phyloP scores from a whole-genome alignment of 495 filamentous ascomycete genomes.

The Aspergillus steynii region DNA sequence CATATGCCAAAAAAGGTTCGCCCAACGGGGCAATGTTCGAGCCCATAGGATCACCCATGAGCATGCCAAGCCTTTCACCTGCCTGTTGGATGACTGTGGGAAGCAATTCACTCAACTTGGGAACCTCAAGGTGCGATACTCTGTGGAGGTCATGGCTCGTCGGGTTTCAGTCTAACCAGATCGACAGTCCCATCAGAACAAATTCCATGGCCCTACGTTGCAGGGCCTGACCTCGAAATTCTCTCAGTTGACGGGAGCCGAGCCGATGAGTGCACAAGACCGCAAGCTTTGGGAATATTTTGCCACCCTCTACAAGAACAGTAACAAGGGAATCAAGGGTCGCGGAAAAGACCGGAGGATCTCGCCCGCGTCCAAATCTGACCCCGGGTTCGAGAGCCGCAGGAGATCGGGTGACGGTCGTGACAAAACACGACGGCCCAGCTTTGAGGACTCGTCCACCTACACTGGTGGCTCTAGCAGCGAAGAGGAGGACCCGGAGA shows the following conservation, averaged over 20 bases:
- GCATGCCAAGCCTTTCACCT: constrained; percentile 75
- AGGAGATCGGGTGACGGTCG: constrained; percentile 28
- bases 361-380: constrained; percentile 33
- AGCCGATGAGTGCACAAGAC: constrained; percentile 65
- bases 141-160: neutral
- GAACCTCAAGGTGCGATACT: constrained; percentile 72
- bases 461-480: constrained; percentile 39
- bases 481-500: constrained; percentile 34
- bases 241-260: constrained; percentile 59
- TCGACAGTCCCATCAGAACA: constrained; percentile 85
- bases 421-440: constrained; percentile 27
- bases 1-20: constrained; percentile 78
- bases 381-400: constrained; percentile 19
- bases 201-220: constrained; percentile 77
- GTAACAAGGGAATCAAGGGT: constrained; percentile 92
- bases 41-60: constrained; percentile 84
- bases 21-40: constrained; percentile 82
- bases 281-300: constrained; percentile 87
- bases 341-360: constrained; percentile 77
- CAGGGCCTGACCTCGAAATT: constrained; percentile 74
- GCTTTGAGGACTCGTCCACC: constrained; percentile 35
- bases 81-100: constrained; percentile 75
- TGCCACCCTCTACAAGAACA: constrained; percentile 84
- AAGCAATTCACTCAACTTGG: constrained; percentile 89
- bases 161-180: constrained; percentile 7